Percentiles rank a stretch among this genome's conserved stretches.
Conservation (phyloP, 805 yeast genomes). For the Wickerhamiella cacticola region DNA sequence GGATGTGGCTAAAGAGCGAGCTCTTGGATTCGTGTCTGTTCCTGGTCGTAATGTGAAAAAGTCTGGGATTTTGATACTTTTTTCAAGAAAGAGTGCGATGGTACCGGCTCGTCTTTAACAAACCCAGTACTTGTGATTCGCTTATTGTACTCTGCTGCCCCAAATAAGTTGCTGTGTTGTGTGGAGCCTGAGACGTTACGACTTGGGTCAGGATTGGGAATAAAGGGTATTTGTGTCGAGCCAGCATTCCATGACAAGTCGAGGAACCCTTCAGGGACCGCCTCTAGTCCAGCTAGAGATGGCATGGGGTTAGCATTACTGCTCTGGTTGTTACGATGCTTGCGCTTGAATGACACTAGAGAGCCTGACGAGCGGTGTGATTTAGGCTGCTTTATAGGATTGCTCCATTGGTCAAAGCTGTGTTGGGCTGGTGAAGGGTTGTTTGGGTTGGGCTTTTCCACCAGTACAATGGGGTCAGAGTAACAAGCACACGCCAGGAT, state of each 20-base stretch:
- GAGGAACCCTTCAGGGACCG: constrained; percentile 16
- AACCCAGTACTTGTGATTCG: constrained; percentile 24
- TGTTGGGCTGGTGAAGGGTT: background rate
- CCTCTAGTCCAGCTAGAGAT: constrained; percentile 15
- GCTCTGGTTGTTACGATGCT: constrained; percentile 7
- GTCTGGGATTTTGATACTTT: constrained; percentile 2
- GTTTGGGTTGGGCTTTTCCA: background rate
- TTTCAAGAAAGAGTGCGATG: constrained; percentile 6
- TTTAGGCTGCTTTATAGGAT: background rate
- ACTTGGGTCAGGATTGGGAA: constrained; percentile 15
- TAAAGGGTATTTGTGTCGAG: background rate
- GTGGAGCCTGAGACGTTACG: constrained; percentile 23
- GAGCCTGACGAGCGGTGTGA: constrained; percentile 8
- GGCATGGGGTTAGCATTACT: constrained; percentile 5
- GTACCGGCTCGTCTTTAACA: constrained; percentile 22
- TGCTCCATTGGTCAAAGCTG: background rate
- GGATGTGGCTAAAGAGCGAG: background rate
- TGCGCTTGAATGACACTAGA: constrained; percentile 10
- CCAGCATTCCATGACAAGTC: constrained; percentile 14
- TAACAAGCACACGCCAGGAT: background rate
- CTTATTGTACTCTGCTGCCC: constrained; percentile 23
- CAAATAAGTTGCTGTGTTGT: constrained; percentile 21
- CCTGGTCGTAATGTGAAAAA: constrained; percentile 13
- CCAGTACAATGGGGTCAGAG: background rate
- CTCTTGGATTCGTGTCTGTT: constrained; percentile 7